These are phyloP conservation scores for Sporothrix protearum DNA, from an alignment of 2,329 filamentous ascomycete species.

Conservation along the genomic window DNA sequence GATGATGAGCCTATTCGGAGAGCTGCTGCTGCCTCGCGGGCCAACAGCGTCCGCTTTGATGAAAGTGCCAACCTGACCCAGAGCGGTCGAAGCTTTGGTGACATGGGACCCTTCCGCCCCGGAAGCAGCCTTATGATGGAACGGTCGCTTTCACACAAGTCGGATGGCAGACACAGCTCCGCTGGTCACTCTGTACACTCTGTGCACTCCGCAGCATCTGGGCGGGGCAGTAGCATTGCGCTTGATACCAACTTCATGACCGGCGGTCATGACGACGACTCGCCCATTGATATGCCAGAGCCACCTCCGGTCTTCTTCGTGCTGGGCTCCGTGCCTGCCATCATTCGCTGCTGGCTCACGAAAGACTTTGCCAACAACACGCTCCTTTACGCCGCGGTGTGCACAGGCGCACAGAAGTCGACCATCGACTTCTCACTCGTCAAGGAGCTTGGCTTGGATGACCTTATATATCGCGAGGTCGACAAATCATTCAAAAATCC, in stretches of 20 bases:
- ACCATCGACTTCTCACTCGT: conserved; percentile 73
- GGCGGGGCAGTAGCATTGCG: conserved; percentile 82
- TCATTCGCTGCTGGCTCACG: conserved; percentile 93
- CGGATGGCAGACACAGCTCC: conserved; percentile 90
- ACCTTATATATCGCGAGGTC: conserved; percentile 61
- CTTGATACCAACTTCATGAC: conserved; percentile 69
- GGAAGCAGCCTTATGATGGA: conserved; percentile 86
- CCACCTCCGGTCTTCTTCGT: conserved; percentile 82
- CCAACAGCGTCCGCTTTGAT: conserved; percentile 96
- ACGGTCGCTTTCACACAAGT: conserved; percentile 88
- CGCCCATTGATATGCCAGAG: conserved; percentile 66
- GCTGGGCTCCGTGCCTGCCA: conserved; percentile 83
- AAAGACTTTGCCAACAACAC: conserved; percentile 85
- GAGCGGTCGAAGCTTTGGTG: conserved; percentile 74
- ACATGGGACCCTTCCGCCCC: conserved; percentile 73
- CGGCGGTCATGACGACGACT: conserved; percentile 61
- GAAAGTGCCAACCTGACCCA: conserved; percentile 86
- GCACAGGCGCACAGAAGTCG: conserved; percentile 86
- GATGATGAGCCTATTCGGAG: conserved; percentile 83
- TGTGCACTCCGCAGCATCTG: conserved; percentile 68
- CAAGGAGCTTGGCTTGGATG: conserved; percentile 66
- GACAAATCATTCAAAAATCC: conserved; percentile 66
- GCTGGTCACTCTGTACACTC: conserved; percentile 73
- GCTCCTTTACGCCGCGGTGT: conserved; percentile 85
- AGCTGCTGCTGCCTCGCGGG: conserved; percentile 75